Evolutionary conservation across 352 stramenopile genomes (phyloP).

Genomic region (Thalassiosira exigua): DNA sequence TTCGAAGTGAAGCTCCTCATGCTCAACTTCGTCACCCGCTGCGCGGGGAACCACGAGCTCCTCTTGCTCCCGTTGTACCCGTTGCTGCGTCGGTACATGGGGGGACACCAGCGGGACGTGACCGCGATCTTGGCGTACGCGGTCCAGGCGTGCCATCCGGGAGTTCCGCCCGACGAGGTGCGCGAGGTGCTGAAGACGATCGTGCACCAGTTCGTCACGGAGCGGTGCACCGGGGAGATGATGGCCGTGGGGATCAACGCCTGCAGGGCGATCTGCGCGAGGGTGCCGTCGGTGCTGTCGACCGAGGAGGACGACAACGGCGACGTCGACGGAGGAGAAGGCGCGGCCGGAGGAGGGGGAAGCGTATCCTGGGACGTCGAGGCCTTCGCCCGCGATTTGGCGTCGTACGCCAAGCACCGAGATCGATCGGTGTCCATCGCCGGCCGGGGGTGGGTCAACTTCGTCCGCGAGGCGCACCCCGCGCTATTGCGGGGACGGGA

Average conservation of each 20-base stretch:
- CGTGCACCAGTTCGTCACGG: conserved; percentile 98
- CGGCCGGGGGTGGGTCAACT: conserved; percentile 94
- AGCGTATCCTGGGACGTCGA: conserved; percentile 68
- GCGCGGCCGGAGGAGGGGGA: conserved; percentile 25
- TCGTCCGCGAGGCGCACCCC: conserved; percentile 95
- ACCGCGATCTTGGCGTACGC: conserved; percentile 96
- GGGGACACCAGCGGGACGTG: conserved; percentile 86
- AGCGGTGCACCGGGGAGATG: conserved; percentile 93
- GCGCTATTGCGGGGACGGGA: conserved; percentile 95
- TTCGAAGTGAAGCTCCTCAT: conserved; percentile 95
- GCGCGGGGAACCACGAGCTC: conserved; percentile 97
- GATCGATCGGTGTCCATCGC: conserved; percentile 98
- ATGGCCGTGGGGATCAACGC: conserved; percentile 99
- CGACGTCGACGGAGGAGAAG: conserved; percentile 66
- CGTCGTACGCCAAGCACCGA: conserved; percentile 94
- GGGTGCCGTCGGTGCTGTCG: conserved; percentile 92
- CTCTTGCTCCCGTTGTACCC: conserved; percentile 96
- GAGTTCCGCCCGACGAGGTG: conserved; percentile 96
- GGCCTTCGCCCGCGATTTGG: conserved; percentile 89
- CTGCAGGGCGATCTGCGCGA: conserved; percentile 92
- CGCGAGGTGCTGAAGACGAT: conserved; percentile 96
- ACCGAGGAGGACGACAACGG: conserved; percentile 93
- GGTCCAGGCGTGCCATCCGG: conserved; percentile 96
- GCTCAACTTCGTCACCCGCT: conserved; percentile 98
- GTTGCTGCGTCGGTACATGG: conserved; percentile 93